Conservation (phyloP, 306 rosid species). For the Vicia faba region DNA sequence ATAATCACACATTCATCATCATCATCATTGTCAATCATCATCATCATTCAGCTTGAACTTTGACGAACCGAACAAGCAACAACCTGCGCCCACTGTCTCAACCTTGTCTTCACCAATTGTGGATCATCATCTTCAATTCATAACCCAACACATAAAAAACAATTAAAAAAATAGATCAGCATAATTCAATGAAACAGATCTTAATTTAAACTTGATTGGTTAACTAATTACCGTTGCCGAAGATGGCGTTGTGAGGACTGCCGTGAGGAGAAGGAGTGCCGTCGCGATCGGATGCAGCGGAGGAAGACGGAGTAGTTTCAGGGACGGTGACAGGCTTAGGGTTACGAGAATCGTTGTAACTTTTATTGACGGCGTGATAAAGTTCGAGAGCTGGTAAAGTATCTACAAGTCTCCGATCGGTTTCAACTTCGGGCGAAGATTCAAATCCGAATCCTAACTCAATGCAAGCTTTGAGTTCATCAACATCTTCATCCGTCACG, state of each 20-base stretch:
- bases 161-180: not conserved
- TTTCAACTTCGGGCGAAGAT: slow-evolving; percentile 53
- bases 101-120: slow-evolving; percentile 75
- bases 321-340: slow-evolving; percentile 35
- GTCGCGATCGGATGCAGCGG: slow-evolving; percentile 64
- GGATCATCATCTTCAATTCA: slow-evolving; percentile 78
- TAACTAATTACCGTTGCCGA: slow-evolving; percentile 49
- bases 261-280: slow-evolving; percentile 53
- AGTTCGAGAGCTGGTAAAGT: slow-evolving; percentile 85
- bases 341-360: slow-evolving; percentile 51
- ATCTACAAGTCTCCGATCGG: slow-evolving; percentile 65
- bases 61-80: slow-evolving; percentile 95
- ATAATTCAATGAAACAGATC: not conserved
- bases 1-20: slow-evolving; percentile 14
- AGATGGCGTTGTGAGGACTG: slow-evolving; percentile 63
- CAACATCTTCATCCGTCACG: slow-evolving; percentile 83
- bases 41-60: slow-evolving; percentile 38
- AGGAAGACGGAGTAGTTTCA: slow-evolving; percentile 47
- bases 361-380: slow-evolving; percentile 76
- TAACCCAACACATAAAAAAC: not conserved
- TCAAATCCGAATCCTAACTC: slow-evolving; percentile 89
- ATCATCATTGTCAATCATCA: slow-evolving; percentile 11
- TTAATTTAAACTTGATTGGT: too few species aligned
- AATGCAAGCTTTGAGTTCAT: slow-evolving; percentile 89
- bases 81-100: slow-evolving; percentile 97